Evolutionary conservation across 352 stramenopile species (phyloP), one percentile per base, ranked within the genome.

Genomic region (Labyrinthula sp.): DNA sequence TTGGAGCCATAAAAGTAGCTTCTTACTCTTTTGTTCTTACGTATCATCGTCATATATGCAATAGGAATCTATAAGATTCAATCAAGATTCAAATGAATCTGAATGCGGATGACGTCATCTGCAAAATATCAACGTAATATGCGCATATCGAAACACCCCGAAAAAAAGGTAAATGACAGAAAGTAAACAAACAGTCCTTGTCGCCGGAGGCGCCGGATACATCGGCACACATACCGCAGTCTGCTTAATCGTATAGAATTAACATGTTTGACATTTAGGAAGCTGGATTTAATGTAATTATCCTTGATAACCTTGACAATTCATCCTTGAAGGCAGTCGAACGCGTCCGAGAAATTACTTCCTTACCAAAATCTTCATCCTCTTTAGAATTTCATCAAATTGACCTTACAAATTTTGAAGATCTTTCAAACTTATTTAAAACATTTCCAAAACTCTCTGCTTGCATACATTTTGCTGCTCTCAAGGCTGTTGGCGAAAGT

Each of bases 201-300:
- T 59, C 4, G 59, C 52, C 23, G 77, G 77, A 15, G 77, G 77
- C 6, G 70, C 67, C 18, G 78, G 78, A 21, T 90, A 82, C 63
- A 89, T 90, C 45, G 78, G 76, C 2, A 69, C 55, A 10, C 78
- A 90, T 59, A 89, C 78, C 1, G 64, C n/a, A n/a, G n/a, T n/a
- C n/a, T n/a, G n/a, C n/a, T n/a, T n/a, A n/a, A n/a, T n/a, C n/a
- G n/a, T n/a, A n/a, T n/a, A n/a, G n/a, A n/a, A n/a, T n/a, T n/a
- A n/a, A n/a, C n/a, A n/a, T 78, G 20, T 40, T 85, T 2, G 66
- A 64, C 59, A 63, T 90, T 15, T 60, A 89, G 23, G 59, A 77
- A 34, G 58, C 65, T 23, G 65, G 67, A 18, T 82, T 82, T 56
- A 59, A 72, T 33, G 69, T 87, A 14, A 71, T 75, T 0, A 69